Base-by-base conservation (phyloP, 2,329 filamentous ascomycete genomes). In the Xylariaceae sp. region DNA sequence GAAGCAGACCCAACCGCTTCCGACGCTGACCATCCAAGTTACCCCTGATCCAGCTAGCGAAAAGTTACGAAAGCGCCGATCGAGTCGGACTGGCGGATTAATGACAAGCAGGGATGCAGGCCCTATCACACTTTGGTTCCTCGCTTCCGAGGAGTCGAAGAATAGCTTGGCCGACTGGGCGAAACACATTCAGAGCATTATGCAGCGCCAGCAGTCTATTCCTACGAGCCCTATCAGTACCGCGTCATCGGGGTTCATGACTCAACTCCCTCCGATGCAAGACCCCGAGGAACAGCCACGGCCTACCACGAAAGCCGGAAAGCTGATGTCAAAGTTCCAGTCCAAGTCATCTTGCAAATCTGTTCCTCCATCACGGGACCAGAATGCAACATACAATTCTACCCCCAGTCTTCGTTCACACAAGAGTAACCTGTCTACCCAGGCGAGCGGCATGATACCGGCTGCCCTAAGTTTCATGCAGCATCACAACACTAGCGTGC, bases 41-140 rank as follows among this genome's bases (percentile, higher is more conserved):
- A 76, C 77, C 18, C 76, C 78, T 17, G 80, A 82, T 64, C 75
- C 78, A 0, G 66, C 72, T 7, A 76, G 79, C 44, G 84, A 87
- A 64, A 86, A 84, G 69, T 75, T 85, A 63, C 80, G 83, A 57
- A 88, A 87, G 67, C 81, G 85, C 53, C 79, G 85, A 61, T 88
- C 85, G 51, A 88, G 85, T 65, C 79, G 85, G 61, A 82, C 85
- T 2, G 80, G 82, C 3, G 82, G 82, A 2, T 74, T 88, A 18
- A 80, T 79, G 8, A 71, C 75, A 5, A 78, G 74, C 59, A 84
- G 81, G 68, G 80, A 84, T 13, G 73, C 77, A 1, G 71, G 74
- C 7, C 74, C 78, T 2, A 77, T 75, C 7, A 79, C 78, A 0
- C 71, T 88, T 2, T 81, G 80, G 73, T 87, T 88, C 62, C 82